Evolutionary conservation across 148 eudicot genomes (phyloP).

Genomic region (Diospyros lotus): DNA sequence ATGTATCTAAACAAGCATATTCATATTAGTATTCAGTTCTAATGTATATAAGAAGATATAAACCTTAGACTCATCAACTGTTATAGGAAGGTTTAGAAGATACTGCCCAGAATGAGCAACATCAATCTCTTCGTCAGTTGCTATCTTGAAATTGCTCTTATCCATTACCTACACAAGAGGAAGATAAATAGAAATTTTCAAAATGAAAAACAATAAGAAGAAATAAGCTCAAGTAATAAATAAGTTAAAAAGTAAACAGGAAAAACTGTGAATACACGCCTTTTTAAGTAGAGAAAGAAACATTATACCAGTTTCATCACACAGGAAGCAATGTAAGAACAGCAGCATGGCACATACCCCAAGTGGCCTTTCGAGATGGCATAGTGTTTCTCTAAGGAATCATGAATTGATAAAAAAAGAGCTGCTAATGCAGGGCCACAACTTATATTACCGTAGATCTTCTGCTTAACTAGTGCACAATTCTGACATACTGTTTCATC

Average conservation of each 20-base stretch:
- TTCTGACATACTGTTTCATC: too few relatives aligned
- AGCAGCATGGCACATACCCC: not conserved
- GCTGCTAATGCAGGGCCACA: not conserved
- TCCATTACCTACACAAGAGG: slow-evolving; percentile 59
- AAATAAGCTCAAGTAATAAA: not conserved
- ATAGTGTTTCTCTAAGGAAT: not conserved
- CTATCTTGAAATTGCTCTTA: slow-evolving; percentile 89
- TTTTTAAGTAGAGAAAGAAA: not conserved
- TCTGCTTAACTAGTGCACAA: too few relatives aligned
- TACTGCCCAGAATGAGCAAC: slow-evolving; percentile 82
- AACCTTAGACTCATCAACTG: slow-evolving; percentile 93
- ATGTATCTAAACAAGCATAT: not conserved
- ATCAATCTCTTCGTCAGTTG: slow-evolving; percentile 74
- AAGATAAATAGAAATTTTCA: slow-evolving; percentile 1
- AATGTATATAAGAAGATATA: not conserved
- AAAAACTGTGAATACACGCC: not conserved
- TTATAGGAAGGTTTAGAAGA: slow-evolving; percentile 82
- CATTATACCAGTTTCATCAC: not conserved
- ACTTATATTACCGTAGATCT: too few relatives aligned
- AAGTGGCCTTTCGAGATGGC: not conserved
- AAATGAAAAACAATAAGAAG: not conserved
- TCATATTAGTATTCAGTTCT: not conserved
- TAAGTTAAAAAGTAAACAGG: not conserved
- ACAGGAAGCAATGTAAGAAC: not conserved
- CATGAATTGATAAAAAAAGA: too few relatives aligned